These are phyloP conservation scores for Laetiporus sulphureus DNA, from an alignment of 1,284 basidiomycete species.

Conservation along the genomic window DNA sequence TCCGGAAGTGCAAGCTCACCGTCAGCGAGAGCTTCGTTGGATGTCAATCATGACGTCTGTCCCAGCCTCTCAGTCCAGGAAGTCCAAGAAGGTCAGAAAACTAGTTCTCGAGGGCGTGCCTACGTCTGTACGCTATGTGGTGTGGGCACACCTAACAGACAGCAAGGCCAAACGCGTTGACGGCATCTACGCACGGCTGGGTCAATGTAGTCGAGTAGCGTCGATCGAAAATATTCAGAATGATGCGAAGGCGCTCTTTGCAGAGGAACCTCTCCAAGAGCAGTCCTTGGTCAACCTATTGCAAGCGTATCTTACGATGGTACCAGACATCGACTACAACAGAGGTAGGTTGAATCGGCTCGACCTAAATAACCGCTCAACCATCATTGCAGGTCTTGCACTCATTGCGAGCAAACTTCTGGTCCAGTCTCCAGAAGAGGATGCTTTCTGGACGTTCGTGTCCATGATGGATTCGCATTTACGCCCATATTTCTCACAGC, in stretches of 20 bases:
- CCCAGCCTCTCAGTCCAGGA: conserved; percentile 58
- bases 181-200: conserved; percentile 65
- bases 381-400: conserved; percentile 53
- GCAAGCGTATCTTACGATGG: conserved; percentile 74
- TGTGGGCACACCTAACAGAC: conserved; percentile 80
- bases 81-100: conserved; percentile 82
- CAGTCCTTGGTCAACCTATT: conserved; percentile 53
- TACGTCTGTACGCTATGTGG: conserved; percentile 74
- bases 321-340: conserved; percentile 72
- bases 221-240: conserved; percentile 52
- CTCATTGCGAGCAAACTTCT: conserved; percentile 75
- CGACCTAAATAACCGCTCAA: conserved; percentile 2
- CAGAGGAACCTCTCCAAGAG: conserved; percentile 46
- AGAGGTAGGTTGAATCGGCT: conserved; percentile 31
- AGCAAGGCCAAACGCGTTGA: conserved; percentile 63
- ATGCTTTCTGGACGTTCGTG: conserved; percentile 91
- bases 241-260: conserved; percentile 49
- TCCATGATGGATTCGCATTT: conserved; percentile 78
- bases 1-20: conserved; percentile 55
- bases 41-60: conserved; percentile 58
- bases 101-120: conserved; percentile 81
- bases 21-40: conserved; percentile 73
- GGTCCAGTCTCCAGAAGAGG: conserved; percentile 81
- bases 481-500: conserved; percentile 73
- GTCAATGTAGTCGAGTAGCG: conserved; percentile 48